Evolutionary conservation across 768 basidiomycete species (phyloP).

Genomic region (Macrolepiota dolichaula): DNA sequence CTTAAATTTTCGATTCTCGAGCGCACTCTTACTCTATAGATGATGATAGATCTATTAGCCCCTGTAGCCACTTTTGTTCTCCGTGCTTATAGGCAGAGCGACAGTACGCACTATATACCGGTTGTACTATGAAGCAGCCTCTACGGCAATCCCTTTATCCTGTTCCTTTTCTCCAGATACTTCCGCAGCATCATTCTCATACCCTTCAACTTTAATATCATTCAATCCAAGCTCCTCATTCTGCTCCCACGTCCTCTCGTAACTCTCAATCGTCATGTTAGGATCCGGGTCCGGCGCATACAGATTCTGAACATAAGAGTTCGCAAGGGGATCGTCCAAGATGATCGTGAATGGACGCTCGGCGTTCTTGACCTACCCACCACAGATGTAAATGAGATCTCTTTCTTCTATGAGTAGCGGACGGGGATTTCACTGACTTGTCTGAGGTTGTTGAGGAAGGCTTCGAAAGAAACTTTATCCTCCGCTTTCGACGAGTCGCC

Average conservation of each 20-base stretch:
- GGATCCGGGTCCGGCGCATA: constrained; percentile 98
- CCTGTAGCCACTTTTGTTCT: too few relatives aligned
- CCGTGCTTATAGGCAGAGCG: too few relatives aligned
- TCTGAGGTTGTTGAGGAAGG: constrained; percentile 76
- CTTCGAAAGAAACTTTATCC: constrained; percentile 60
- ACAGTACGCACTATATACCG: too few relatives aligned
- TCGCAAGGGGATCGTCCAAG: constrained; percentile 92
- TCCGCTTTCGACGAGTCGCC: constrained; percentile 59
- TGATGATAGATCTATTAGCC: too few relatives aligned
- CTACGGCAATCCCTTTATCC: background rate
- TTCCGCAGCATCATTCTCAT: constrained; percentile 37
- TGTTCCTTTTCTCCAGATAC: background rate
- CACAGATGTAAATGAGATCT: background rate
- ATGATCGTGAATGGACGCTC: constrained; percentile 85
- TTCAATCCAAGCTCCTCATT: constrained; percentile 94
- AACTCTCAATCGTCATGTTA: constrained; percentile 80
- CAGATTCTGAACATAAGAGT: constrained; percentile 94
- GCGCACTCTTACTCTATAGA: too few relatives aligned
- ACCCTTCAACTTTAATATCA: constrained; percentile 82
- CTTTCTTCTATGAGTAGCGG: background rate
- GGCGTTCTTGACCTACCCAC: constrained; percentile 72
- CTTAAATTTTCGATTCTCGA: too few relatives aligned
- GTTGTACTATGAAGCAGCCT: background rate
- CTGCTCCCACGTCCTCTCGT: constrained; percentile 85
- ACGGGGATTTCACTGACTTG: constrained; percentile 41